phyloP scores from a whole-genome alignment of 2,329 filamentous ascomycete genomes.

The Alternaria sp. region DNA sequence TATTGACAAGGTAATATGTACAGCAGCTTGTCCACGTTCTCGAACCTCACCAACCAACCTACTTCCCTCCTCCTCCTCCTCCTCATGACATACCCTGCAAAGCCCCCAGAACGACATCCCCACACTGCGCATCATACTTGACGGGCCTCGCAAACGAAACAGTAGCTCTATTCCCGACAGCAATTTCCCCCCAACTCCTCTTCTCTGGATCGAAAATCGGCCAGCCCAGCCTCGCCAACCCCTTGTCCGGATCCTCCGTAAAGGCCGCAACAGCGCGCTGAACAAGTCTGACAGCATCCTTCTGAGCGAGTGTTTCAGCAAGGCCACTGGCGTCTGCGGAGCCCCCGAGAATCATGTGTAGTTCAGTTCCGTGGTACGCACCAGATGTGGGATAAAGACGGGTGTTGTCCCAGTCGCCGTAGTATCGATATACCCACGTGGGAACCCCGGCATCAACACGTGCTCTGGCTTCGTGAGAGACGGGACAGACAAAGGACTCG shows the following conservation, averaged over 20 bases:
- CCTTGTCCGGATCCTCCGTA: constrained; percentile 24
- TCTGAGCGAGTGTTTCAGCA: constrained; percentile 22
- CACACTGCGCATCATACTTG: constrained; percentile 20
- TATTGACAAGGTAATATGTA: neutral
- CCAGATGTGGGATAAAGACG: constrained; percentile 33
- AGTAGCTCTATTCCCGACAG: constrained; percentile 14
- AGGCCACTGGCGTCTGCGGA: constrained; percentile 28
- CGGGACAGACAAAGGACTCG: constrained; percentile 30
- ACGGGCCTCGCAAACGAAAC: constrained; percentile 21
- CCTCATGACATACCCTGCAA: constrained; percentile 16
- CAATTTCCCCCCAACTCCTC: constrained; percentile 26
- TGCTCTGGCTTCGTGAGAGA: constrained; percentile 20
- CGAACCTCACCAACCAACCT: neutral
- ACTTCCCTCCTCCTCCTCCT: neutral
- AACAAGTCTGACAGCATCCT: constrained; percentile 22
- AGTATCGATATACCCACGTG: constrained; percentile 33
- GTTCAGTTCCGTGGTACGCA: constrained; percentile 36
- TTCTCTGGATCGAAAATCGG: constrained; percentile 21
- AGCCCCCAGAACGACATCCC: constrained; percentile 17
- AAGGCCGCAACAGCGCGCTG: constrained; percentile 33
- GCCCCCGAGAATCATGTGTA: constrained; percentile 37
- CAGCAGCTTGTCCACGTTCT: neutral
- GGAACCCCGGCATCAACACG: constrained; percentile 21
- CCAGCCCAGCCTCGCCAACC: constrained; percentile 28
- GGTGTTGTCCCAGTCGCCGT: constrained; percentile 32